These are phyloP conservation scores for Eremochloa ophiuroides DNA, from an alignment of 176 grass and related monocot species.

Conservation along the genomic window DNA sequence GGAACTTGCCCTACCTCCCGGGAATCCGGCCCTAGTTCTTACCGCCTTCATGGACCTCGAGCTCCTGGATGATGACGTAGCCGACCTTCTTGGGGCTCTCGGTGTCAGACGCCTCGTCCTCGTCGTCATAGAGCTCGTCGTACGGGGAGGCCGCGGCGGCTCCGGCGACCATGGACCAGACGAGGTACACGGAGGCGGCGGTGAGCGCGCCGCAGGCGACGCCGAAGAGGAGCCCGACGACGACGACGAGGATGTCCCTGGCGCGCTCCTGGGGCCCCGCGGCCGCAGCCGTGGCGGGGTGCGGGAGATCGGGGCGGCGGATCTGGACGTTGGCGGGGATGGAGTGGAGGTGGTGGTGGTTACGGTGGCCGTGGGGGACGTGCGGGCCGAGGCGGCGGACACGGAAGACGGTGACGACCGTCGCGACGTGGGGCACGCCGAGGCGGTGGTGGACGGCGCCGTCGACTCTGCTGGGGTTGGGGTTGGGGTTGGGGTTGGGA, in stretches of 20 bases:
- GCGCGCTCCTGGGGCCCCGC: slow-evolving; percentile 49
- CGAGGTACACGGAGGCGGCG: slow-evolving; percentile 62
- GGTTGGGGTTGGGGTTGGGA: slow-evolving; percentile 24
- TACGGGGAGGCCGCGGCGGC: slow-evolving; percentile 33
- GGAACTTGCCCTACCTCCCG: not conserved
- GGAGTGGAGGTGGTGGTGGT: slow-evolving; percentile 42
- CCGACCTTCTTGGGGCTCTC: slow-evolving; percentile 71
- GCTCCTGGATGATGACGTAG: slow-evolving; percentile 51
- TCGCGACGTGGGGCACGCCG: slow-evolving; percentile 32
- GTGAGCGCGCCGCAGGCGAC: slow-evolving; percentile 67
- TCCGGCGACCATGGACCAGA: slow-evolving; percentile 50
- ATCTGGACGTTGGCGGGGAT: slow-evolving; percentile 50
- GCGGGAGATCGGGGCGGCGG: slow-evolving; percentile 38
- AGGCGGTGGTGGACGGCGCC: not conserved
- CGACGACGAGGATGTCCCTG: slow-evolving; percentile 57
- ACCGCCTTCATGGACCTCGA: slow-evolving; percentile 35
- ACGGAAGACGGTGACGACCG: slow-evolving; percentile 65
- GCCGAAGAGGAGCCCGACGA: slow-evolving; percentile 63
- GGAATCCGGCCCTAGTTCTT: slow-evolving; percentile 55
- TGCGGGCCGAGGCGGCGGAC: slow-evolving; percentile 37
- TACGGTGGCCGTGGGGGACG: not conserved
- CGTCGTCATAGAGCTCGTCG: slow-evolving; percentile 37
- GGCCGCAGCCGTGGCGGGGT: slow-evolving; percentile 1
- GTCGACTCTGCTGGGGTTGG: slow-evolving; percentile 7
- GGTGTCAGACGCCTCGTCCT: slow-evolving; percentile 39